These are phyloP conservation scores for Spirogloea muscicola DNA, from an alignment of 139 green algal species.

Conservation along the genomic window DNA sequence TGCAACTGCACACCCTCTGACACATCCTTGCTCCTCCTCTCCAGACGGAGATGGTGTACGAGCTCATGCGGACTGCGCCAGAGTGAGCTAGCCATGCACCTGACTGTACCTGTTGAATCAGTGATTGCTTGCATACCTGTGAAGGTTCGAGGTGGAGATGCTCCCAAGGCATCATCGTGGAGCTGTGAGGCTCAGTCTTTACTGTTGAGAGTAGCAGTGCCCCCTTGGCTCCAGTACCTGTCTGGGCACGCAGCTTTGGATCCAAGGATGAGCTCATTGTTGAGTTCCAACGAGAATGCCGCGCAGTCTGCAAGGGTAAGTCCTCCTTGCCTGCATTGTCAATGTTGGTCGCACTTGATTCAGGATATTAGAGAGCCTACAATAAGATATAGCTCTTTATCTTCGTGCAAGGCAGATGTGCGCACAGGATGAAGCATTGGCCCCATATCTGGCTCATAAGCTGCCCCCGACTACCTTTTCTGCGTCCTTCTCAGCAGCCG, in stretches of 20 bases:
- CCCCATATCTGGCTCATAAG: not conserved
- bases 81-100: too few species aligned
- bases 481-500: not conserved
- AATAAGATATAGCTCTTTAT: not conserved
- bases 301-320: constrained; percentile 25
- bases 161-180: too few species aligned
- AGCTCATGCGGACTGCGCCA: constrained; percentile 49
- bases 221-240: constrained; percentile 19
- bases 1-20: too few species aligned
- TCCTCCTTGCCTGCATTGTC: not conserved
- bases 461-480: not conserved
- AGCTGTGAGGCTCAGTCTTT: too few species aligned
- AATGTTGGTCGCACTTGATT: not conserved
- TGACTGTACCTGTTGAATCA: too few species aligned
- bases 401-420: not conserved
- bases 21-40: too few species aligned
- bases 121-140: too few species aligned
- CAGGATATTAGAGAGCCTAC: not conserved
- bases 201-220: too few species aligned
- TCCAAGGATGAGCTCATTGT: constrained; percentile 22
- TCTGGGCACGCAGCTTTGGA: constrained; percentile 52
- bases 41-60: constrained; percentile 81
- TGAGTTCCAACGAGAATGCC: constrained; percentile 35
- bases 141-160: too few species aligned
- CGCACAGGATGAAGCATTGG: not conserved